A percentile compares a stretch with the other conserved stretches of the same genome.
These are phyloP conservation scores for Penicillium chermesinum DNA, from an alignment of 495 filamentous ascomycete species.

Conservation along the genomic window DNA sequence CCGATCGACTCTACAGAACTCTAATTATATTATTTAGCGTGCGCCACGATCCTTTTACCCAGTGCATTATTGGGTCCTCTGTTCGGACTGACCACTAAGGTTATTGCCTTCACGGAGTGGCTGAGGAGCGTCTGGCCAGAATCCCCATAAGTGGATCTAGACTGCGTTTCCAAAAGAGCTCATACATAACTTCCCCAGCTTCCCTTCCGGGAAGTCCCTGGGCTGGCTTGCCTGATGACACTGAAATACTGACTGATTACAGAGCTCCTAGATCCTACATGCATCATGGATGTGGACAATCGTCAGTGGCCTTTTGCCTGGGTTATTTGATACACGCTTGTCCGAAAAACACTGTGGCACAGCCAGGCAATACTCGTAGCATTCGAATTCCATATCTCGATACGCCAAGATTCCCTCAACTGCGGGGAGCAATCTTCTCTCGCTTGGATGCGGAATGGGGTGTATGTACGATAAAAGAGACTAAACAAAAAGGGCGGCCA, in stretches of 20 bases:
- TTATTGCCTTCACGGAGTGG: no score
- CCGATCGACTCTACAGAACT: not conserved
- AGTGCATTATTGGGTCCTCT: not conserved
- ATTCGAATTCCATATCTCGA: constrained; percentile 17
- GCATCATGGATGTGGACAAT: no score
- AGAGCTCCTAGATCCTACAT: no score
- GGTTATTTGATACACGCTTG: no score
- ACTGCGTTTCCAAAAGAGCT: no score
- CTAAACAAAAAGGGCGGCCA: constrained; percentile 12
- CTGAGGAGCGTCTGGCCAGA: no score
- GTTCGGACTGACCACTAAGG: not conserved
- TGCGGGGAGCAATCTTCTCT: constrained; percentile 6
- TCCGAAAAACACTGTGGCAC: constrained; percentile 1
- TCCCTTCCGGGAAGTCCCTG: no score
- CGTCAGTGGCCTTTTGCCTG: no score
- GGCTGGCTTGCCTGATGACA: no score
- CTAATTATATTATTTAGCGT: not conserved
- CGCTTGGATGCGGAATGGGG: constrained; percentile 1
- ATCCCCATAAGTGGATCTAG: no score
- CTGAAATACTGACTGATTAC: no score
- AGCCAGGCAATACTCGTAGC: constrained; percentile 12
- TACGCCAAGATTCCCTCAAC: constrained; percentile 11
- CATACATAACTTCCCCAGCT: no score
- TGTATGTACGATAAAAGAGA: constrained; percentile 25
- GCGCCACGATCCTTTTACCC: not conserved